Conservation (phyloP, 2,329 filamentous ascomycete genomes). For the Colletotrichum sansevieriae region DNA sequence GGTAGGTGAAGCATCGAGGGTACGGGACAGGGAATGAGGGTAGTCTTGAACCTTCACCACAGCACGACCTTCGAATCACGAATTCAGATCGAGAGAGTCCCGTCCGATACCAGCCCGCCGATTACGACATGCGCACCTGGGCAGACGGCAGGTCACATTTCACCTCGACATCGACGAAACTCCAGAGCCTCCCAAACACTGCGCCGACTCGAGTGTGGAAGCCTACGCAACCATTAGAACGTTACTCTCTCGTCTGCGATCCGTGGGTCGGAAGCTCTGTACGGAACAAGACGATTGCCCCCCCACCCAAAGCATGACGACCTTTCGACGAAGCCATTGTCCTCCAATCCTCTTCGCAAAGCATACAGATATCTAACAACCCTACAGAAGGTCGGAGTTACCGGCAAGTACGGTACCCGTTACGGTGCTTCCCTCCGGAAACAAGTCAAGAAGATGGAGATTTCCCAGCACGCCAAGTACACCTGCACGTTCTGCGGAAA, state of each 20-base stretch:
- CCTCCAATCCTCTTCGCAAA: background rate
- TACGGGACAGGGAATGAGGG: background rate
- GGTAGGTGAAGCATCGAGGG: conserved; percentile 14
- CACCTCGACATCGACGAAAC: background rate
- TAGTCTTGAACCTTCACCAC: background rate
- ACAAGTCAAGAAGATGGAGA: conserved; percentile 98
- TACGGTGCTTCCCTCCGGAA: conserved; percentile 99
- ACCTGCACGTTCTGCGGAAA: conserved; percentile 99
- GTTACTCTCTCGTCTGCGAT: conserved; percentile 18
- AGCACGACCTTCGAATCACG: conserved; percentile 7
- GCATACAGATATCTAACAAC: conserved; percentile 38
- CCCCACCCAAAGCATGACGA: background rate
- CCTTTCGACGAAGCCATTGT: conserved; percentile 21
- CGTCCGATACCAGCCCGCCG: conserved; percentile 12
- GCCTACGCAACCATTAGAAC: background rate
- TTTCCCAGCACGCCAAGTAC: conserved; percentile 97
- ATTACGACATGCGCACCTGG: background rate
- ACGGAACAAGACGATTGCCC: background rate
- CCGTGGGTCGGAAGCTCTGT: background rate
- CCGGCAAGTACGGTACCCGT: conserved; percentile 96
- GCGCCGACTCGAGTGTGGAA: background rate
- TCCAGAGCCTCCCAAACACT: background rate
- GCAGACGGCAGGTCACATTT: background rate
- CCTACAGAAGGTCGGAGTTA: conserved; percentile 92
- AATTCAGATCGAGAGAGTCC: conserved; percentile 30